Evolutionary conservation across 2,329 filamentous ascomycete genomes (phyloP).

Genomic region (Exophiala sp.): DNA sequence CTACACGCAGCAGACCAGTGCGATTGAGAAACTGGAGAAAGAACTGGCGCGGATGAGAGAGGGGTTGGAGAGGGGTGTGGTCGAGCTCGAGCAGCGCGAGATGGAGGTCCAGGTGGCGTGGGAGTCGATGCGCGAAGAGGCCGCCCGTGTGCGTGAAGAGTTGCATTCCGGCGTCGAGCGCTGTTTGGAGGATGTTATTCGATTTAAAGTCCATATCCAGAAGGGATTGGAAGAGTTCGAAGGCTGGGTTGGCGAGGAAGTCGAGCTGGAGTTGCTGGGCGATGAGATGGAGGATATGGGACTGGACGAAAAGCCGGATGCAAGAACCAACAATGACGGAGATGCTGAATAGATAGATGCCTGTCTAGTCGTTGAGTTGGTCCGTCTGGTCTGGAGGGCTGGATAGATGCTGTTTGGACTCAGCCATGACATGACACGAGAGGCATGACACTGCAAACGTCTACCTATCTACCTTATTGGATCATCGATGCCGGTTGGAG

Average conservation of each 20-base stretch:
- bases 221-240: slow-evolving; percentile 91
- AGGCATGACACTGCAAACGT: too few relatives aligned
- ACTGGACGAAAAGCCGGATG: slow-evolving; percentile 8
- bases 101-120: slow-evolving; percentile 29
- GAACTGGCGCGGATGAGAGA: slow-evolving; percentile 59
- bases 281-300: slow-evolving; percentile 43
- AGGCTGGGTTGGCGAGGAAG: slow-evolving; percentile 83
- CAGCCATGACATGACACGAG: too few relatives aligned
- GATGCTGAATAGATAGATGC: too few relatives aligned
- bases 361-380: neutral
- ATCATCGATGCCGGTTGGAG: too few relatives aligned
- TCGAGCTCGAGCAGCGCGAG: slow-evolving; percentile 59
- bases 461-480: too few relatives aligned
- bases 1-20: slow-evolving; percentile 80
- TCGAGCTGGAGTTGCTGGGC: slow-evolving; percentile 74
- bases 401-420: too few relatives aligned
- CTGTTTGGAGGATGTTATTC: slow-evolving; percentile 94
- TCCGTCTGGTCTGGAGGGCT: neutral
- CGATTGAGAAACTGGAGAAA: slow-evolving; percentile 98
- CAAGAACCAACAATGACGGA: neutral
- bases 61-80: slow-evolving; percentile 30
- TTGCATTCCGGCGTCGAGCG: slow-evolving; percentile 95
- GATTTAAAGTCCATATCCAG: slow-evolving; percentile 97
- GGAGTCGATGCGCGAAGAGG: slow-evolving; percentile 28
- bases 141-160: slow-evolving; percentile 66